Percentiles rank a stretch among this genome's conserved stretches.
Evolutionary conservation across 1,139 yeast species (phyloP).

Genomic region (Oligophagozyma castellii): DNA sequence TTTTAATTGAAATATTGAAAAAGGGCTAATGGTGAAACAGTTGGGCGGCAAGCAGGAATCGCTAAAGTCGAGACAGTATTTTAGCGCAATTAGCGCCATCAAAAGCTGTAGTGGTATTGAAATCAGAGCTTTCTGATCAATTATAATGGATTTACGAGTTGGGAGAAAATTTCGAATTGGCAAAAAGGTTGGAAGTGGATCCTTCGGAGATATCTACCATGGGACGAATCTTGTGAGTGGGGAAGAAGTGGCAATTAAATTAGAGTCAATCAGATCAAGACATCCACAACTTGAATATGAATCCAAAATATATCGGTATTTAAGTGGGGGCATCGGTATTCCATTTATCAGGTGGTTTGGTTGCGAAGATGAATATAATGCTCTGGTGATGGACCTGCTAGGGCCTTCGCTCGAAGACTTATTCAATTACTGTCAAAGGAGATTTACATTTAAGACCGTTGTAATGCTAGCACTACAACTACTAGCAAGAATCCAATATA

Average conservation of each 20-base stretch:
- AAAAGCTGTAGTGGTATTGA: too few relatives aligned
- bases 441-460: slow-evolving; percentile 87
- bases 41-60: too few relatives aligned
- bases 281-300: slow-evolving; percentile 97
- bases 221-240: slow-evolving; percentile 92
- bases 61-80: too few relatives aligned
- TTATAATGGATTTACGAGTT: slow-evolving; percentile 58
- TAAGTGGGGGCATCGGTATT: slow-evolving; percentile 94
- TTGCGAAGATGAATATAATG: slow-evolving; percentile 90
- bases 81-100: too few relatives aligned
- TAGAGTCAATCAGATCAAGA: slow-evolving; percentile 80
- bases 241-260: slow-evolving; percentile 93
- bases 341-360: slow-evolving; percentile 98
- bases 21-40: too few relatives aligned
- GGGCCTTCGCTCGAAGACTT: slow-evolving; percentile 95
- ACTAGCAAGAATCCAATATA: slow-evolving; percentile 85
- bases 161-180: slow-evolving; percentile 95
- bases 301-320: slow-evolving; percentile 85
- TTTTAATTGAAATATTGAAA: too few relatives aligned
- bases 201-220: slow-evolving; percentile 91
- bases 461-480: slow-evolving; percentile 87
- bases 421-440: slow-evolving; percentile 89
- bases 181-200: slow-evolving; percentile 92
- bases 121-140: too few relatives aligned
- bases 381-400: slow-evolving; percentile 88